These are phyloP conservation scores for Gastrolobium bilobum DNA, from an alignment of 306 rosid genomes.

Conservation along the genomic window DNA sequence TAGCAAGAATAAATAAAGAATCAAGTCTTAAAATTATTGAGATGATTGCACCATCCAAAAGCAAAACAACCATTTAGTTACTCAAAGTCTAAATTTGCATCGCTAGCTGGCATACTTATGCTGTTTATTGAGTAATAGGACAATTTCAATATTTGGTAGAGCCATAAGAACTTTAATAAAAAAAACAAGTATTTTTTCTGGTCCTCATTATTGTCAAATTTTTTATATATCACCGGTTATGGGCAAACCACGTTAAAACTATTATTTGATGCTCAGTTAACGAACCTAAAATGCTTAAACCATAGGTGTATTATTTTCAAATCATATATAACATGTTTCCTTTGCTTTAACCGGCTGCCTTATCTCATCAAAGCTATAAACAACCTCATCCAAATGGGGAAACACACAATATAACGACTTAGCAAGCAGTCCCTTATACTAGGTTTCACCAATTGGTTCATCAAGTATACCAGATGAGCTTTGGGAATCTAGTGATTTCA, in stretches of 20 bases:
- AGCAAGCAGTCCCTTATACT: conserved; percentile 23
- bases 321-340: conserved; percentile 21
- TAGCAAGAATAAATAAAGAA: too few relatives aligned
- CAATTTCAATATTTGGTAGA: conserved; percentile 30
- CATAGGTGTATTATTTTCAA: conserved; percentile 5
- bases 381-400: conserved; percentile 30
- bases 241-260: conserved; percentile 17
- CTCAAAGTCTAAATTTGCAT: conserved; percentile 32
- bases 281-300: conserved; percentile 16
- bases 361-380: conserved; percentile 28
- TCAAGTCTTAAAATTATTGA: too few relatives aligned
- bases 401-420: conserved; percentile 19
- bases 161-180: conserved; percentile 29
- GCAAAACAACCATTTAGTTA: conserved; percentile 24
- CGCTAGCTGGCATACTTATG: neutral
- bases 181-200: neutral
- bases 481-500: conserved; percentile 30
- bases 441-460: conserved; percentile 7
- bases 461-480: neutral
- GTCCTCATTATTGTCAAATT: neutral
- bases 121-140: conserved; percentile 3
- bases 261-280: neutral
- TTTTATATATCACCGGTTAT: neutral
- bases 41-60: neutral
- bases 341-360: conserved; percentile 17